Percentiles rank a stretch among this genome's conserved stretches.
phyloP scores from a whole-genome alignment of 2,329 filamentous ascomycete genomes.

The Tolypocladium pustulatum region DNA sequence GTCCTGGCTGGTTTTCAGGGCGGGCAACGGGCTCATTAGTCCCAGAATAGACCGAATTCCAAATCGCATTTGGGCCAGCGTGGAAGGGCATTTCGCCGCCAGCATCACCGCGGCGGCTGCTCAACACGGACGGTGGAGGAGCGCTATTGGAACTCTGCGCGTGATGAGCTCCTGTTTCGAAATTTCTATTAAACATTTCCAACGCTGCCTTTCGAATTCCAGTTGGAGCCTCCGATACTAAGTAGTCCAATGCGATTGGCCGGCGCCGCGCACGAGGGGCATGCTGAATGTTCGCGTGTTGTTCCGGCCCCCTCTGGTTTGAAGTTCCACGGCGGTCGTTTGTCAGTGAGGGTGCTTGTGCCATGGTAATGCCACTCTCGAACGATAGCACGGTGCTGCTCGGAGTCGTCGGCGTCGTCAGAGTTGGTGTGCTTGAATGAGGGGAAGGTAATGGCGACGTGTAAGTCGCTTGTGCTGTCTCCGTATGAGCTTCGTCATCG shows the following conservation, averaged over 20 bases:
- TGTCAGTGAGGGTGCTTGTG: background rate
- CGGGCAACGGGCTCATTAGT: background rate
- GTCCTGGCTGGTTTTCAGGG: background rate
- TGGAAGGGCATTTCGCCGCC: background rate
- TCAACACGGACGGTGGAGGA: background rate
- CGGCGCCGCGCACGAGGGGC: slow-evolving; percentile 5
- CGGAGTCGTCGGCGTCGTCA: background rate
- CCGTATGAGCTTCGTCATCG: background rate
- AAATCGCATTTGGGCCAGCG: background rate
- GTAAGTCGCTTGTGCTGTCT: background rate
- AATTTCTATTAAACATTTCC: background rate
- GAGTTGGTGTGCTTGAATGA: background rate
- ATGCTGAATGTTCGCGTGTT: slow-evolving; percentile 3
- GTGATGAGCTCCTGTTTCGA: background rate
- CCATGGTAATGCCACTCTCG: background rate
- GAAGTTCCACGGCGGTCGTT: background rate
- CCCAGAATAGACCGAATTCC: background rate
- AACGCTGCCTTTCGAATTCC: slow-evolving; percentile 1
- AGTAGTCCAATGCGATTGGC: slow-evolving; percentile 9
- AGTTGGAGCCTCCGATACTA: slow-evolving; percentile 6
- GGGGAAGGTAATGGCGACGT: slow-evolving; percentile 1
- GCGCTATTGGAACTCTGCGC: background rate
- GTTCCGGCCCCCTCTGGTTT: background rate
- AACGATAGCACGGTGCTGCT: background rate
- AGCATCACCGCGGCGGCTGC: background rate